phyloP scores from a whole-genome alignment of 2,329 filamentous ascomycete genomes.

The Penicillium psychrosexuale region DNA sequence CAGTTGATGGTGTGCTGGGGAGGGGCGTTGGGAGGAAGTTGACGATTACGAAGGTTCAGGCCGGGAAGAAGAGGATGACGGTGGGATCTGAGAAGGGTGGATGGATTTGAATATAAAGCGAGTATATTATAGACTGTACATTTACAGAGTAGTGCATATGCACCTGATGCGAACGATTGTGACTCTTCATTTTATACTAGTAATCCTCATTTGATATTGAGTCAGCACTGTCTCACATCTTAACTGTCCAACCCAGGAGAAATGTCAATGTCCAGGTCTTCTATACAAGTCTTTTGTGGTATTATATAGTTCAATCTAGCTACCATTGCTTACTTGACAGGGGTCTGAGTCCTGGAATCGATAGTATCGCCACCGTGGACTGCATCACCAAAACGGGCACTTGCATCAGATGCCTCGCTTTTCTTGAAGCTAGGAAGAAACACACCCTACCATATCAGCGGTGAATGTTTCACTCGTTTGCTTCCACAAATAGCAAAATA shows the following conservation, averaged over 20 bases:
- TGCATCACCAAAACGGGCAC: neutral
- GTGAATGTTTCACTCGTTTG: neutral
- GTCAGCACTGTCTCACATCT: too few species aligned
- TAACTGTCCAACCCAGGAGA: neutral
- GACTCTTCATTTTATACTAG: neutral
- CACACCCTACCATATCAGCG: neutral
- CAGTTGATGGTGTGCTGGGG: neutral
- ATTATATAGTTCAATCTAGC: neutral
- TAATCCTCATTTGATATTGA: neutral
- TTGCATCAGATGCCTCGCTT: neutral
- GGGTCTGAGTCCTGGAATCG: neutral
- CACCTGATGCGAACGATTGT: neutral
- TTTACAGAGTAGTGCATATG: neutral
- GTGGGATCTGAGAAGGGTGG: neutral
- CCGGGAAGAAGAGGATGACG: constrained; percentile 1
- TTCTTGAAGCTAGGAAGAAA: neutral
- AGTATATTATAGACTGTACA: neutral
- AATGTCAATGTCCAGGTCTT: neutral
- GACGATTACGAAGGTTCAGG: constrained; percentile 16
- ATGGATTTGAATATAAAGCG: neutral
- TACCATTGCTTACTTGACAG: neutral
- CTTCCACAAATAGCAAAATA: neutral
- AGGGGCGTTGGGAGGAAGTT: constrained; percentile 10
- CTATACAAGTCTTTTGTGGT: neutral
- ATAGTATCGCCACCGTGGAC: neutral